Conservation (phyloP, 805 yeast species). For the Danielia oregonensis region DNA sequence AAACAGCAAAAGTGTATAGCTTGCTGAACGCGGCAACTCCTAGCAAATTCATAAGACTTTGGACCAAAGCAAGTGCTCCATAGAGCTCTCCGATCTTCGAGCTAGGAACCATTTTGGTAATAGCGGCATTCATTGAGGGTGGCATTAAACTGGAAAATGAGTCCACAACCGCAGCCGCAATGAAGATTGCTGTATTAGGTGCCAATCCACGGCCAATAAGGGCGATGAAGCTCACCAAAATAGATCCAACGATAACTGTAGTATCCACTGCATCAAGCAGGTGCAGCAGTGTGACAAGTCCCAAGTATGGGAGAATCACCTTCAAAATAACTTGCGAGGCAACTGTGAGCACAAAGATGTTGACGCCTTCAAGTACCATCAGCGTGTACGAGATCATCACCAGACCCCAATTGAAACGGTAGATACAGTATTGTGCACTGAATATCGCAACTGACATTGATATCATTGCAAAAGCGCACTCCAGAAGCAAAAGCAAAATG, state of each 20-base stretch:
- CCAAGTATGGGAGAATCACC: background rate
- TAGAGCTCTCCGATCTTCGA: constrained; percentile 1
- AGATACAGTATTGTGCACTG: constrained; percentile 1
- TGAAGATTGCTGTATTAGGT: background rate
- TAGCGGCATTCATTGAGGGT: background rate
- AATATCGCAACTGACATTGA: background rate
- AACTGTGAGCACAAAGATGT: background rate
- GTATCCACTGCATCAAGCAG: background rate
- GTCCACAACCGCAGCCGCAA: background rate
- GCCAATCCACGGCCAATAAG: background rate
- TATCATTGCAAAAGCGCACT: background rate
- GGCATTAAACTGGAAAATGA: background rate
- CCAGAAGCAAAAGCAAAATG: background rate
- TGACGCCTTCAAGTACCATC: background rate
- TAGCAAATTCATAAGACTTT: background rate
- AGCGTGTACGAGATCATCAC: background rate
- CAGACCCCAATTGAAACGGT: constrained; percentile 2
- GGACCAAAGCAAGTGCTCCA: constrained; percentile 1
- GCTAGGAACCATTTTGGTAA: constrained; percentile 1
- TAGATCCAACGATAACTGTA: background rate
- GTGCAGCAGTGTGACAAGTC: background rate
- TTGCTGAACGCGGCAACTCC: background rate
- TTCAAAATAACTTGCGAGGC: constrained; percentile 1
- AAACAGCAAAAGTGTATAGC: background rate
- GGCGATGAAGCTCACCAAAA: background rate